Conservation (phyloP, 2,329 filamentous ascomycete genomes). For the Sporothrix pallida region DNA sequence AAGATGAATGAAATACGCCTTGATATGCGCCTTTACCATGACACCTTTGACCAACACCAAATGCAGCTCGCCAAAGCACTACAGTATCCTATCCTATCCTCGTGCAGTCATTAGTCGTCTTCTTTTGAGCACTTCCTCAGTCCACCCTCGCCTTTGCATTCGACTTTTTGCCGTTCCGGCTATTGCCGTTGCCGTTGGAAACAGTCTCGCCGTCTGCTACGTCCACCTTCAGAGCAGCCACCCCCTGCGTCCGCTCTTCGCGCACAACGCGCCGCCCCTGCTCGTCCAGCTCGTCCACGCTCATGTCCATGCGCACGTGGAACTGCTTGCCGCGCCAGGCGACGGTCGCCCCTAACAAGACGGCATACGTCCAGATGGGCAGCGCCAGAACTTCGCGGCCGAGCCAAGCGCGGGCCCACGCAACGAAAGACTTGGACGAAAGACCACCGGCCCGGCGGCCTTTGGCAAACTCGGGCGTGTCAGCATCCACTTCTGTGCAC, state of each 20-base stretch:
- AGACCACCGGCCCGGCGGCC: constrained; percentile 45
- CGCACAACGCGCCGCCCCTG: background rate
- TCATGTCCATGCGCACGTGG: constrained; percentile 82
- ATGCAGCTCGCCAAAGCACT: background rate
- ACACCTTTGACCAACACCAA: background rate
- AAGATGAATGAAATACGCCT: background rate
- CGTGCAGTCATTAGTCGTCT: background rate
- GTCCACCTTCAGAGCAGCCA: background rate
- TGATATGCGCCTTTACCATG: background rate
- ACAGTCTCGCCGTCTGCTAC: background rate
- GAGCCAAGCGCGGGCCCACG: constrained; percentile 84
- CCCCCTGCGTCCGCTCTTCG: background rate
- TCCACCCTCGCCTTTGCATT: background rate
- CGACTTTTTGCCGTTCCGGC: background rate
- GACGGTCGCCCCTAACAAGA: constrained; percentile 85
- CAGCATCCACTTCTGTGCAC: constrained; percentile 70
- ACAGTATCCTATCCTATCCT: background rate
- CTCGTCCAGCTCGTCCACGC: constrained; percentile 61
- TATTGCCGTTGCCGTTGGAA: background rate
- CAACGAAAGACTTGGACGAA: constrained; percentile 61
- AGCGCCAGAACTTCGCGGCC: constrained; percentile 81
- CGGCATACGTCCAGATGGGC: constrained; percentile 89
- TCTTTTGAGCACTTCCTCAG: background rate
- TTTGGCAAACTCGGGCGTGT: constrained; percentile 73
- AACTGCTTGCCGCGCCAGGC: constrained; percentile 86